Base-by-base conservation (phyloP, 2,329 filamentous ascomycete species). In the Cephalotrichum gorgonifer region DNA sequence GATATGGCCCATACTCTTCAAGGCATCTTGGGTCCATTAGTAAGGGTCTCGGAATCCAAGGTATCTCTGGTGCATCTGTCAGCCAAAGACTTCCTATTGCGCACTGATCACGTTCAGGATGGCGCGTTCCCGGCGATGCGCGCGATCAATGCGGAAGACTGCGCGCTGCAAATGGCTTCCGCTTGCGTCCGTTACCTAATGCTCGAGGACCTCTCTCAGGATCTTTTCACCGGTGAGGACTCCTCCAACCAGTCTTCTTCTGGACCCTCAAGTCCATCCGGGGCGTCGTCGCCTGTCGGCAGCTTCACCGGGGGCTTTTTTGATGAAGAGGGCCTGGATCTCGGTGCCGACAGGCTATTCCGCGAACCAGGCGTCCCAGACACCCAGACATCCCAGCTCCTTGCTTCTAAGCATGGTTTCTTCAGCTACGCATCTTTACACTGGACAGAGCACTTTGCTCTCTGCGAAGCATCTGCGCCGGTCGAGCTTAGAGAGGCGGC, bases 51-150 rank as follows among this genome's bases (percentile, higher is more conserved):
- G 26, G 58, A 60, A 14, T 55, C 53, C 7, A 58, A 55, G 43
- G 60, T 68, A 22, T 59, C 59, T 47, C 54, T 68, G 4, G 59
- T 69, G 20, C 64, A 67, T 53, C 60, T 64, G 44, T 63, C 63
- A 14, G 58, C 56, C 3, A 66, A 65, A 54, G 63, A 67, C 6
- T 67, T 61, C 50, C 52, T 66, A n/a, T 51, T 58, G 15, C 38
- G 49, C 8, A n/a, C 30, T 27, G 33, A 38, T 17, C 27, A 38
- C 22, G 20, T 20, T 14, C 20, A 22, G 30, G 22, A 51, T 22
- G 26, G 44, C 9, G 43, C 39, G 6, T 50, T 43, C 20, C 43
- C 51, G 35, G 50, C 35, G 3, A 51, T 52, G 41, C 42, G 8
- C 22, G 31, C 30, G n/a, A 50, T 55, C 9, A 51, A 45, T 22